These are phyloP conservation scores for Austroboletus eburneus DNA, from an alignment of 768 basidiomycete genomes.

Conservation along the genomic window DNA sequence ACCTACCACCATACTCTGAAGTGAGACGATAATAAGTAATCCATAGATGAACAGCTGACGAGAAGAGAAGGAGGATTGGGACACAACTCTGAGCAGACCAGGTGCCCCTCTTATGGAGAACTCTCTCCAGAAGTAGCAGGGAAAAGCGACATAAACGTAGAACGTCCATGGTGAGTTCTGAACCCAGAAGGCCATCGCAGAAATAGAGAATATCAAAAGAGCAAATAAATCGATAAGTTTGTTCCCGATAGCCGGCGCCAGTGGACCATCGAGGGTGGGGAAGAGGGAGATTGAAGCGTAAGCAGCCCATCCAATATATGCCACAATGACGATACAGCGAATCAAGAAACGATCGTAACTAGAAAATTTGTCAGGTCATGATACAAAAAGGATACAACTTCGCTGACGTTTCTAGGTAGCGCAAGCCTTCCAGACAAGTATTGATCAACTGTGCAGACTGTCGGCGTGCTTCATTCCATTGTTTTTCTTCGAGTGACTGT, in stretches of 20 bases:
- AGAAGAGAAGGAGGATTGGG: constrained; percentile 20
- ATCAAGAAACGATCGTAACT: constrained; percentile 78
- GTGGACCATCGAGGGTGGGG: constrained; percentile 30
- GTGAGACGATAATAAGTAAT: constrained; percentile 36
- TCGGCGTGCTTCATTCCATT: constrained; percentile 48
- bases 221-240: constrained; percentile 19
- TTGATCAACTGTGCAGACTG: constrained; percentile 50
- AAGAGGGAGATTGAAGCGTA: constrained; percentile 60
- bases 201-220: constrained; percentile 31
- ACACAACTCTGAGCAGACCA: constrained; percentile 8
- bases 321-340: constrained; percentile 60
- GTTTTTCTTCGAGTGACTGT: constrained; percentile 35
- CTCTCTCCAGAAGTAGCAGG: constrained; percentile 72
- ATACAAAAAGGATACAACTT: neutral
- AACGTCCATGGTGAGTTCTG: constrained; percentile 69
- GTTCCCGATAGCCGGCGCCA: neutral
- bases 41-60: constrained; percentile 22
- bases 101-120: constrained; percentile 33
- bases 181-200: constrained; percentile 49
- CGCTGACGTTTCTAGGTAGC: constrained; percentile 67
- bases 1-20: constrained; percentile 75
- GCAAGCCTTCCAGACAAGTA: constrained; percentile 54
- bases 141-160: constrained; percentile 72
- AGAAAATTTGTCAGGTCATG: constrained; percentile 8
- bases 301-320: constrained; percentile 76